These are phyloP conservation scores for Naganishia cerealis DNA, from an alignment of 1,284 basidiomycete species.

Conservation along the genomic window DNA sequence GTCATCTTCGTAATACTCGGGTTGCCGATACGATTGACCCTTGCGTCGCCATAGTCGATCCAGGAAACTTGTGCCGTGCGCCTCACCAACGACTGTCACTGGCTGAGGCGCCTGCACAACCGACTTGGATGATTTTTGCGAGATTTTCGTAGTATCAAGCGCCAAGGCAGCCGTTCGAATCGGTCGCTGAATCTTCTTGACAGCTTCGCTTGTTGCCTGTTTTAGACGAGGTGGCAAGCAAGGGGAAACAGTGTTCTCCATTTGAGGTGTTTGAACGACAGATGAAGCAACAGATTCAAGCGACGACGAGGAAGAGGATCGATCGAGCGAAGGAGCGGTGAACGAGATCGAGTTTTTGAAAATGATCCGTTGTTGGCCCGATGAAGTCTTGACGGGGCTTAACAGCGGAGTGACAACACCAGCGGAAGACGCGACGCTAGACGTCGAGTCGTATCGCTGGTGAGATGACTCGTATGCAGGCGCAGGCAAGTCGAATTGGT, in stretches of 20 bases:
- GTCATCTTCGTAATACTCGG: slow-evolving; percentile 41
- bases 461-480: slow-evolving; percentile 38
- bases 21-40: slow-evolving; percentile 34
- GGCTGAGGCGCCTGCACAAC: slow-evolving; percentile 27
- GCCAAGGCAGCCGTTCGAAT: not conserved
- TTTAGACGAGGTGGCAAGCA: slow-evolving; percentile 18
- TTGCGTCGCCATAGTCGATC: slow-evolving; percentile 42
- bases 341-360: slow-evolving; percentile 40
- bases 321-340: slow-evolving; percentile 50
- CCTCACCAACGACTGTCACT: slow-evolving; percentile 33
- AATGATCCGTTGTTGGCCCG: slow-evolving; percentile 38
- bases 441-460: slow-evolving; percentile 44
- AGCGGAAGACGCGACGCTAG: slow-evolving; percentile 37
- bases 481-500: slow-evolving; percentile 45
- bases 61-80: slow-evolving; percentile 38
- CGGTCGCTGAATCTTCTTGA: slow-evolving; percentile 24
- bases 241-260: slow-evolving; percentile 8
- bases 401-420: slow-evolving; percentile 27
- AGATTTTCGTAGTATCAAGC: slow-evolving; percentile 28
- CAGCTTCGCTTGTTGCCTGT: slow-evolving; percentile 22
- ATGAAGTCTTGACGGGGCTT: slow-evolving; percentile 19
- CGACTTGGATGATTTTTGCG: slow-evolving; percentile 39
- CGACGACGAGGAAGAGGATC: slow-evolving; percentile 52
- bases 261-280: slow-evolving; percentile 31
- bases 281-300: slow-evolving; percentile 47